Evolutionary conservation across 75 land plant species (phyloP), one percentile per base, ranked within the genome.

Genomic region (Selaginella moellendorffii): DNA sequence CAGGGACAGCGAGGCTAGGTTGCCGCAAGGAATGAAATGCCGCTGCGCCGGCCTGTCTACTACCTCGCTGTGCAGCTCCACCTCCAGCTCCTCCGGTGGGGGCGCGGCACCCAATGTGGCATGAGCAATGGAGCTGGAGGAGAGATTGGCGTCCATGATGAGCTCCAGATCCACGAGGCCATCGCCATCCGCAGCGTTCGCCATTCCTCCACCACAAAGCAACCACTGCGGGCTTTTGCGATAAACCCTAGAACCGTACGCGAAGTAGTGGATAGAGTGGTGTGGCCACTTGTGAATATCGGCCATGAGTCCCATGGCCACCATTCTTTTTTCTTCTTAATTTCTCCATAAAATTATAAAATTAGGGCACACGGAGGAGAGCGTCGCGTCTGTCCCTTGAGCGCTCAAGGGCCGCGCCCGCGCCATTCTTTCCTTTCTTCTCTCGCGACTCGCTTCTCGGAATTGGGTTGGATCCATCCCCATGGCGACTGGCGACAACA

Each of bases 131-230:
- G n/a, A 5, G 8, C 17, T 8, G 9, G 59, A 56, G 21, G 59
- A 56, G 19, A 56, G 21, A 56, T 56, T 56, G 5, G 59, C 5
- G 19, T 56, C 59, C 59, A 56, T 56, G 24, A 56, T 56, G 24
- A 56, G 59, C 24, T 56, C 25, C 59, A 56, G 59, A 24, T 56
- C 59, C 5, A 2, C n/a, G 17, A 56, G 19, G 59, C 19, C 19
- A 24, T 56, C 59, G 8, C 59, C 59, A 56, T 56, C 5, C 9
- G 17, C 21, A 2, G 59, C 59, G 23, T 8, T 56, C 59, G 24
- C 59, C 24, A 56, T 36, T 36, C 46, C 46, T 36, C 46, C 46
- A 36, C 46, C 46, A 36, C 46, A 36, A 36, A 36, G 10, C 5
- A 36, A 36, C 5, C 10, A 5, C 14, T 36, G 46, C 14, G n/a